Percentiles rank a stretch among this genome's conserved stretches.
Conservation (phyloP, 2,329 filamentous ascomycete species). For the Biscogniauxia sp. region DNA sequence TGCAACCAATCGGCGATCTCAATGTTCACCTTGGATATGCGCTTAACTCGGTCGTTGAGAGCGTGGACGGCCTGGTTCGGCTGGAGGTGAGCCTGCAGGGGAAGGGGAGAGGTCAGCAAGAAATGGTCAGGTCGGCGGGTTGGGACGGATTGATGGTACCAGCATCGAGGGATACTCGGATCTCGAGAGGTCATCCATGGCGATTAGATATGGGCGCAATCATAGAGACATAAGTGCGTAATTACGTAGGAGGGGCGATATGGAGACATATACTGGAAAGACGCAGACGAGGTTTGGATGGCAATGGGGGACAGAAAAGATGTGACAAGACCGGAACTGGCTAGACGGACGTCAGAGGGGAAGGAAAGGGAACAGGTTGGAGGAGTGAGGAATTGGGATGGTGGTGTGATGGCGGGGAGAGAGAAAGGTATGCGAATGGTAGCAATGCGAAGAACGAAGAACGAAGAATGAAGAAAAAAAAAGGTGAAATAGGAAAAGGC, state of each 20-base stretch:
- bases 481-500: background rate
- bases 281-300: slow-evolving; percentile 11
- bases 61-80: slow-evolving; percentile 78
- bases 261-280: slow-evolving; percentile 22
- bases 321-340: slow-evolving; percentile 3
- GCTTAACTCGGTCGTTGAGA: slow-evolving; percentile 82
- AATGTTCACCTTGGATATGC: slow-evolving; percentile 80
- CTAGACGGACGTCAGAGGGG: slow-evolving; percentile 19
- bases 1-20: slow-evolving; percentile 97
- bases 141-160: slow-evolving; percentile 49
- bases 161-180: slow-evolving; percentile 92
- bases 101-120: slow-evolving; percentile 12
- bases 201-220: slow-evolving; percentile 27
- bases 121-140: slow-evolving; percentile 9
- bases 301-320: slow-evolving; percentile 8
- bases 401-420: background rate
- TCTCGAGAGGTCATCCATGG: slow-evolving; percentile 75
- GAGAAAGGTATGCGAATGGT: slow-evolving; percentile 7
- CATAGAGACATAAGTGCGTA: slow-evolving; percentile 29
- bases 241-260: slow-evolving; percentile 25
- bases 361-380: slow-evolving; percentile 1
- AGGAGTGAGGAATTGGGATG: slow-evolving; percentile 3
- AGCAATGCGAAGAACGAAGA: slow-evolving; percentile 9
- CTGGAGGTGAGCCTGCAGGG: slow-evolving; percentile 68
- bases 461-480: background rate